Conservation (phyloP, 805 yeast species). For the Ogataea neopini region DNA sequence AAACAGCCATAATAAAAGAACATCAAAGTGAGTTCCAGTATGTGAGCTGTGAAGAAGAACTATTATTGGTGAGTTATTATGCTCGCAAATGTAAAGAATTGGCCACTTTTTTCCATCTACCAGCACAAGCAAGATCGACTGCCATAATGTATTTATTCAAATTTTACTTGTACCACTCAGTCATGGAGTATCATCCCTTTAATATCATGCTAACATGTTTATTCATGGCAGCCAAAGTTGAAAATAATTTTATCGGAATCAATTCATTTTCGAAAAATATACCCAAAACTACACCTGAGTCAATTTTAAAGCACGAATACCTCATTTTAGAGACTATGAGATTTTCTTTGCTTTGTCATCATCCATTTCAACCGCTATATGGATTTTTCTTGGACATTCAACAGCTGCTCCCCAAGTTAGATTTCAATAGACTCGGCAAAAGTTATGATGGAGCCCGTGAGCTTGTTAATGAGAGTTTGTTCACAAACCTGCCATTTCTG, state of each 20-base stretch:
- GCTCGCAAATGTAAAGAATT: conserved; percentile 69
- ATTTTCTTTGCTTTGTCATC: conserved; percentile 84
- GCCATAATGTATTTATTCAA: conserved; percentile 80
- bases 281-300: conserved; percentile 62
- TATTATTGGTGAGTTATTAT: conserved; percentile 64
- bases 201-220: conserved; percentile 76
- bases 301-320: conserved; percentile 79
- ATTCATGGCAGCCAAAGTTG: conserved; percentile 90
- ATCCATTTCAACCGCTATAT: conserved; percentile 85
- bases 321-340: conserved; percentile 67
- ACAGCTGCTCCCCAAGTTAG: conserved; percentile 48
- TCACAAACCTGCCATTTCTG: conserved; percentile 73
- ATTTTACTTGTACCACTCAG: conserved; percentile 78
- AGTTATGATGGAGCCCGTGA: conserved; percentile 71
- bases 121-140: conserved; percentile 86
- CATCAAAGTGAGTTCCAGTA: conserved; percentile 36
- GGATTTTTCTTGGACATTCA: conserved; percentile 95
- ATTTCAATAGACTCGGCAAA: conserved; percentile 59
- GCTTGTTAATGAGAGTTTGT: conserved; percentile 63
- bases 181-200: conserved; percentile 87
- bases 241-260: conserved; percentile 85
- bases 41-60: conserved; percentile 70
- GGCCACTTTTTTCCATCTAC: conserved; percentile 74
- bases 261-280: conserved; percentile 74
- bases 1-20: conserved; percentile 20